Evolutionary conservation across 805 yeast genomes (phyloP).

Genomic region (Ascoidea asiatica): DNA sequence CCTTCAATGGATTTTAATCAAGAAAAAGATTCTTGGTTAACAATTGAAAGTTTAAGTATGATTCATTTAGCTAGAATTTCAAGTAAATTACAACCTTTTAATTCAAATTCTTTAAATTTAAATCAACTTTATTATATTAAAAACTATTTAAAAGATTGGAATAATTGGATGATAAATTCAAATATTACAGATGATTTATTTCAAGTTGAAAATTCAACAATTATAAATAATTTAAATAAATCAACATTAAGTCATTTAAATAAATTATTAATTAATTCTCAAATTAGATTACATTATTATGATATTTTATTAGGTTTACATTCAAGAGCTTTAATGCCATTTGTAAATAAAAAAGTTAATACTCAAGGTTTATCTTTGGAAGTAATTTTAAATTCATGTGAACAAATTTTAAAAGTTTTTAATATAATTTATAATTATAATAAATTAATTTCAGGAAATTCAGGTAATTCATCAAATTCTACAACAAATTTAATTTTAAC

Average conservation of each 20-base stretch:
- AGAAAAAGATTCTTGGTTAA: conserved; percentile 33
- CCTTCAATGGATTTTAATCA: conserved; percentile 19
- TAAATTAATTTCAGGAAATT: too few relatives aligned
- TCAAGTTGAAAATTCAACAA: background rate
- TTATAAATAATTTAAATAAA: conserved; percentile 7
- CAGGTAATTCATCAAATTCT: conserved; percentile 12
- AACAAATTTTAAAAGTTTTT: background rate
- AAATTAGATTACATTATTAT: conserved; percentile 21
- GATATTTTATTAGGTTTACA: conserved; percentile 23
- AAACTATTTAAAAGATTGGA: conserved; percentile 12
- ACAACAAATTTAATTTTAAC: conserved; percentile 18
- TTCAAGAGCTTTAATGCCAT: conserved; percentile 3
- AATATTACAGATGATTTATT: conserved; percentile 10
- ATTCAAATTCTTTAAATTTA: conserved; percentile 12
- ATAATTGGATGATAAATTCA: conserved; percentile 7
- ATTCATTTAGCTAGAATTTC: conserved; percentile 28
- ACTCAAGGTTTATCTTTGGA: background rate
- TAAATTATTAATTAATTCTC: conserved; percentile 11
- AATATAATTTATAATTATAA: too few relatives aligned
- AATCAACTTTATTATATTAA: conserved; percentile 6
- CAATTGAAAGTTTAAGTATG: conserved; percentile 31
- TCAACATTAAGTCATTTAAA: conserved; percentile 1
- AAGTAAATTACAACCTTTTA: conserved; percentile 21
- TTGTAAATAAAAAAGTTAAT: background rate
- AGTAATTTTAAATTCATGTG: background rate